These are phyloP conservation scores for Neonectria punicea DNA, from an alignment of 2,329 filamentous ascomycete genomes.

Conservation along the genomic window DNA sequence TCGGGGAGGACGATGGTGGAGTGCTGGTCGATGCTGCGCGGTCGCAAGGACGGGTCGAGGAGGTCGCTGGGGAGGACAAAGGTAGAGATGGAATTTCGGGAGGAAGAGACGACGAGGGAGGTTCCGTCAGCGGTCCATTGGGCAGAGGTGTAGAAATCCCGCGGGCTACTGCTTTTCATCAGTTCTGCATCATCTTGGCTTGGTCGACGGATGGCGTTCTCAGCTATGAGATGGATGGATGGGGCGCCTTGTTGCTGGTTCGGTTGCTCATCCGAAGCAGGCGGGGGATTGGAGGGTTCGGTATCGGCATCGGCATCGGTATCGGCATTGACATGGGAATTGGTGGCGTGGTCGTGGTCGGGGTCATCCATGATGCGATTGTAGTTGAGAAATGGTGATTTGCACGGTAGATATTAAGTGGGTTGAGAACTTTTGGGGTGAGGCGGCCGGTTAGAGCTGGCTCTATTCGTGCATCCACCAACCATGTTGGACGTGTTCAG, in stretches of 20 bases:
- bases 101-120: constrained; percentile 65
- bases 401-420: background rate
- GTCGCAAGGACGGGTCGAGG: constrained; percentile 50
- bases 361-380: constrained; percentile 38
- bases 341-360: constrained; percentile 5
- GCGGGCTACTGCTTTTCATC: constrained; percentile 5
- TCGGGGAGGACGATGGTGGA: constrained; percentile 63
- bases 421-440: constrained; percentile 11
- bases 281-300: constrained; percentile 6
- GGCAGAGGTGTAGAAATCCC: constrained; percentile 50
- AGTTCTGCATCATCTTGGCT: constrained; percentile 7
- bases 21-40: constrained; percentile 56
- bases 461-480: background rate
- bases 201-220: constrained; percentile 25
- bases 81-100: constrained; percentile 63
- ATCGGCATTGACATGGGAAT: background rate
- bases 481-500: background rate
- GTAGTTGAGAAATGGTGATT: constrained; percentile 33
- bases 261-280: constrained; percentile 7
- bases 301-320: background rate
- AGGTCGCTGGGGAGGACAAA: constrained; percentile 69
- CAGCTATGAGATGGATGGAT: constrained; percentile 35
- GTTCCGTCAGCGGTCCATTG: constrained; percentile 69
- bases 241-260: constrained; percentile 20
- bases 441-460: background rate